These are phyloP conservation scores for Grigorovia yakushimaensis DNA, from an alignment of 805 yeast species.

Conservation along the genomic window DNA sequence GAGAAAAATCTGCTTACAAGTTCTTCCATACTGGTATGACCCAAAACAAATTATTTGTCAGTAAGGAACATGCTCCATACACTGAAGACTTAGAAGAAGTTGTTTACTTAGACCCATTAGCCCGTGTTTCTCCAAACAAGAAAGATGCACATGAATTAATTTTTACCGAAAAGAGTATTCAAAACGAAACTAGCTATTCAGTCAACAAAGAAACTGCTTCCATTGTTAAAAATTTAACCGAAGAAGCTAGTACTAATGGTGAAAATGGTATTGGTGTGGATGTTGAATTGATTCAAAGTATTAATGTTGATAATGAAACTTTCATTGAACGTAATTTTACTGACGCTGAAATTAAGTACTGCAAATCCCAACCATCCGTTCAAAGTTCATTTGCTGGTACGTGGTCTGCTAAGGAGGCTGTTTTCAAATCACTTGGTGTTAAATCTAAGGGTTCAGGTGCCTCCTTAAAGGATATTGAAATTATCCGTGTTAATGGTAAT, in stretches of 20 bases:
- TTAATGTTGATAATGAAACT: constrained; percentile 82
- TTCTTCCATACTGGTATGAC: constrained; percentile 94
- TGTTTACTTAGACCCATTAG: constrained; percentile 94
- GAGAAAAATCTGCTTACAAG: constrained; percentile 86
- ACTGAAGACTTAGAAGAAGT: constrained; percentile 74
- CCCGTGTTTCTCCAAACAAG: constrained; percentile 34
- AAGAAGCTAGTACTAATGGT: constrained; percentile 23
- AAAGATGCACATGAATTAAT: constrained; percentile 33
- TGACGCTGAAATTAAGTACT: constrained; percentile 65
- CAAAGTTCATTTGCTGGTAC: constrained; percentile 93
- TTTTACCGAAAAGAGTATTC: constrained; percentile 44
- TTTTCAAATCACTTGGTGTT: constrained; percentile 88
- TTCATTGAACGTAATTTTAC: constrained; percentile 92
- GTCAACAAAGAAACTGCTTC: constrained; percentile 45
- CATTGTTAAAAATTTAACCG: constrained; percentile 48
- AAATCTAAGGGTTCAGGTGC: constrained; percentile 93
- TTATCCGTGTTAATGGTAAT: constrained; percentile 58
- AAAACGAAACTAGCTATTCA: constrained; percentile 35
- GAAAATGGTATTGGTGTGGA: constrained; percentile 86
- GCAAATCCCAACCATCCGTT: constrained; percentile 61
- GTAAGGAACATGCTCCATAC: constrained; percentile 92
- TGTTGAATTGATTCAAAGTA: constrained; percentile 75
- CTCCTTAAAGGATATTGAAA: constrained; percentile 82
- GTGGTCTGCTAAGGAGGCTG: constrained; percentile 99
- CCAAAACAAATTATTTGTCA: constrained; percentile 81